These are phyloP conservation scores for Nakazawaea ernobii DNA, from an alignment of 805 yeast genomes.

Conservation along the genomic window DNA sequence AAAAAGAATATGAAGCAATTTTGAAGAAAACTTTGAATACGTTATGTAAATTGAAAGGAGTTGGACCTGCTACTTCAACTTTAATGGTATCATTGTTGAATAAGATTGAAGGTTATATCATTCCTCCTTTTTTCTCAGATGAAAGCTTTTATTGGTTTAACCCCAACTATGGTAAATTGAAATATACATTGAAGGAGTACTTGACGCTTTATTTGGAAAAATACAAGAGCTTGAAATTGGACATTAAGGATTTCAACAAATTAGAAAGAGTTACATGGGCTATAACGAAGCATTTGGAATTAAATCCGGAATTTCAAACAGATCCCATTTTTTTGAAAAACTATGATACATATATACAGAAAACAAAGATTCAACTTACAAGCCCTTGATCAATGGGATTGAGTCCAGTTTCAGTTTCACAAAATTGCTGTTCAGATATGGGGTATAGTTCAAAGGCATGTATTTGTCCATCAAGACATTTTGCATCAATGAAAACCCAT, in stretches of 20 bases:
- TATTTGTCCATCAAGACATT: conserved; percentile 63
- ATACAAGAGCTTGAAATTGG: not conserved
- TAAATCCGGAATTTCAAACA: conserved; percentile 1
- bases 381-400: conserved; percentile 7
- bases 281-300: not conserved
- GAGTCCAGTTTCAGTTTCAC: conserved; percentile 3
- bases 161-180: conserved; percentile 27
- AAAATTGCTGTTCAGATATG: conserved; percentile 23
- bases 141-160: conserved; percentile 35
- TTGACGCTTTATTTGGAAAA: conserved; percentile 27
- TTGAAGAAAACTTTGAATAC: conserved; percentile 24
- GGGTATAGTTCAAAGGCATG: conserved; percentile 53
- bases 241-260: conserved; percentile 3
- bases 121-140: conserved; percentile 45
- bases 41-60: conserved; percentile 34
- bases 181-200: conserved; percentile 38
- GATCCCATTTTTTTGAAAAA: conserved; percentile 2
- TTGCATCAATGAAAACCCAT: conserved; percentile 68
- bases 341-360: conserved; percentile 7
- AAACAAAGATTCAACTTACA: not conserved
- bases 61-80: conserved; percentile 48
- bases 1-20: conserved; percentile 15
- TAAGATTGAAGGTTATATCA: conserved; percentile 4
- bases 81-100: conserved; percentile 30
- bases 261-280: conserved; percentile 12